These are phyloP conservation scores for Talaromyces thailandensis DNA, from an alignment of 495 filamentous ascomycete species.

Conservation along the genomic window DNA sequence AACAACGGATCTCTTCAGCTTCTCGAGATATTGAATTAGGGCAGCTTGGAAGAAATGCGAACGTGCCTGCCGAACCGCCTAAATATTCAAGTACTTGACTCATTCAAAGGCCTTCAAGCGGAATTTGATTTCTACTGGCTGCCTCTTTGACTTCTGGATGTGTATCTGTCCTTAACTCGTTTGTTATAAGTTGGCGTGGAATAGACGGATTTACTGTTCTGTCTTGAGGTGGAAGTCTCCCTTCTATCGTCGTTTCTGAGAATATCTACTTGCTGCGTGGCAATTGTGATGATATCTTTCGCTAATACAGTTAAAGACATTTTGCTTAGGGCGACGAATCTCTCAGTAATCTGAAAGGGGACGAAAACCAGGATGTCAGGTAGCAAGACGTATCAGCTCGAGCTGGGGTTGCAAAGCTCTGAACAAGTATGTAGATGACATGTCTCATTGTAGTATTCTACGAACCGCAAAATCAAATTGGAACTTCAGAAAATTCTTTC, in stretches of 20 bases:
- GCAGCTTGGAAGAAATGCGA: background rate
- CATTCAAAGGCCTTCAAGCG: background rate
- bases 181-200: background rate
- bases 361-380: background rate
- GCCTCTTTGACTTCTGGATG: background rate
- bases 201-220: background rate
- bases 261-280: background rate
- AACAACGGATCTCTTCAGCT: background rate
- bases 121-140: background rate
- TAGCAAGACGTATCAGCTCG: background rate
- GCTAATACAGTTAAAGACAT: background rate
- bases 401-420: background rate
- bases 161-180: background rate
- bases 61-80: background rate
- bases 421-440: background rate
- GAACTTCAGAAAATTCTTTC: conserved; percentile 24
- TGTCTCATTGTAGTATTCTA: conserved; percentile 15
- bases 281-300: background rate
- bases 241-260: background rate
- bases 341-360: too few relatives aligned
- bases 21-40: background rate
- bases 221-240: background rate
- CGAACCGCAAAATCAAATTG: conserved; percentile 18
- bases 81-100: background rate
- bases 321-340: background rate